Base-by-base conservation (phyloP, 345 rosid genomes). In the Syzygium jambos region DNA sequence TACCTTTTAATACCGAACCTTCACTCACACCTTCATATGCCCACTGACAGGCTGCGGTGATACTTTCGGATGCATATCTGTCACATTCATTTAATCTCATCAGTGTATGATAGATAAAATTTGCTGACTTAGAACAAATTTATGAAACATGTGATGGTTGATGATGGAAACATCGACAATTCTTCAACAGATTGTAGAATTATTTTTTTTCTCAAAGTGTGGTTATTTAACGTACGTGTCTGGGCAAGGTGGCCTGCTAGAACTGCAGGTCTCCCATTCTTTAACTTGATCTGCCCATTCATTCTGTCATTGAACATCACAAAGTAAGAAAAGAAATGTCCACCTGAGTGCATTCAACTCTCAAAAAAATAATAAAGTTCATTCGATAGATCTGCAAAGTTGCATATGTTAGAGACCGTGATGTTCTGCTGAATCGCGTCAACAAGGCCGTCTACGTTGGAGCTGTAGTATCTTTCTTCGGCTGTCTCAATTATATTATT, bases 11-110 rank as follows among this genome's bases (percentile, higher is more conserved):
- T 1, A 90, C 88, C 3, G 94, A 91, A 59, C 93, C 98, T 68
- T 95, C 92, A 17, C 73, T 84, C 4, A 87, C 98, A 2, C 95
- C 98, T 90, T 95, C 95, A 73, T 97, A 96, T 11, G 99, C 97
- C 98, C 98, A 95, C 49, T 95, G 94, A 86, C 99, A 96, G 5
- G 98, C 98, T 22, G 97, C 95, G 90, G 92, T 91, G 56, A 93
- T 94, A 11, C 98, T 91, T 93, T 95, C 99, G 8, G 96, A 89
- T 90, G 99, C 98, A 85, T 97, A 97, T 54, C 98, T 97, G 89
- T 86, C 11, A 22, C 84, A 84, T 51, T 51, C 25, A 84, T 29
- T 30, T 8, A 52, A 29, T 27, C 43, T 84, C 34, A 34, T 30
- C 43, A 84, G 14, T 3, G 12, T n/a, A 29, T 52, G 43, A 54